These are phyloP conservation scores for Pleurotus djamor DNA, from an alignment of 768 basidiomycete species.

Conservation along the genomic window DNA sequence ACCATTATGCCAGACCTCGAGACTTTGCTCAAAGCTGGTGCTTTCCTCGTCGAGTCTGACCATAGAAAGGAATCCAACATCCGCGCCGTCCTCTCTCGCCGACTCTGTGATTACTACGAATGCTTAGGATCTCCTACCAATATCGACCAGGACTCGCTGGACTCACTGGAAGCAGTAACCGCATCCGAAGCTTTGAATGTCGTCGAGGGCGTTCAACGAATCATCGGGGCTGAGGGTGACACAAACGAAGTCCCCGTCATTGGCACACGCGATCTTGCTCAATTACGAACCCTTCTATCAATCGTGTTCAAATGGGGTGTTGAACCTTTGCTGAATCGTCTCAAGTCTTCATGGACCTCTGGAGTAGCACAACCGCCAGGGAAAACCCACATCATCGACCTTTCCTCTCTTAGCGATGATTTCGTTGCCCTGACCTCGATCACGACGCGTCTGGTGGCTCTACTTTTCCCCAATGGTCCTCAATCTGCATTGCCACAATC, in stretches of 20 bases:
- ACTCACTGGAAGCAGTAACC: conserved; percentile 48
- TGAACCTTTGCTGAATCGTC: conserved; percentile 46
- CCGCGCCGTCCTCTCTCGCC: conserved; percentile 32
- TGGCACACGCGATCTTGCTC: conserved; percentile 65
- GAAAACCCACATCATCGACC: conserved; percentile 38
- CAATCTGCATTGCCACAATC: conserved; percentile 53
- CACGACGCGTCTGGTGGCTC: conserved; percentile 37
- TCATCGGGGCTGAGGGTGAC: conserved; percentile 27
- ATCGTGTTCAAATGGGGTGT: conserved; percentile 74
- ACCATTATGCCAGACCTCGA: conserved; percentile 18
- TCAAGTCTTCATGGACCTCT: conserved; percentile 37
- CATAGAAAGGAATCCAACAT: conserved; percentile 24
- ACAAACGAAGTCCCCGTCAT: conserved; percentile 31
- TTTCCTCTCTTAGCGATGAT: conserved; percentile 38
- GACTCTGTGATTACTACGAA: conserved; percentile 39
- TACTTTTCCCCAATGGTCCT: conserved; percentile 54
- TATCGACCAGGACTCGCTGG: conserved; percentile 21
- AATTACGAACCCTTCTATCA: conserved; percentile 62
- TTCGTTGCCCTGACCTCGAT: conserved; percentile 41
- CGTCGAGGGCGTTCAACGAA: conserved; percentile 43
- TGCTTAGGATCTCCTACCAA: conserved; percentile 15
- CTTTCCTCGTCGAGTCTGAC: conserved; percentile 31
- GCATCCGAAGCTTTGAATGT: conserved; percentile 54
- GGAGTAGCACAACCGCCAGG: conserved; percentile 14
- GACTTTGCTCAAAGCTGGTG: conserved; percentile 29